Conservation (phyloP, 2,329 filamentous ascomycete species). For the Pseudodiploospora longispora region DNA sequence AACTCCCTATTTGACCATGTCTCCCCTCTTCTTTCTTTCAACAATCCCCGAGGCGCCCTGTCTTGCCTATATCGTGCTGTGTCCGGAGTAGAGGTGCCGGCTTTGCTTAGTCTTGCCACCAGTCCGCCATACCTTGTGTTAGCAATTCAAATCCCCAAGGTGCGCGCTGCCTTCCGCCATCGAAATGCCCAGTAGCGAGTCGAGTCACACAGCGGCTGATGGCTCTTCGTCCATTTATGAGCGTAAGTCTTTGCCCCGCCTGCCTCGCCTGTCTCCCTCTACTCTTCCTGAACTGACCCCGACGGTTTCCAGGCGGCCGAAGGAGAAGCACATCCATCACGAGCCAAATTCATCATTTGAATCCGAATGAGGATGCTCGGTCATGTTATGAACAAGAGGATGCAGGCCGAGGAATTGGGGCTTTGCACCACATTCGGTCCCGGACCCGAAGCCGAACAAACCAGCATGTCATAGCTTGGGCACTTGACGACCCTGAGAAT, state of each 20-base stretch:
- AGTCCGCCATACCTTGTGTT: background rate
- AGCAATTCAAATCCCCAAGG: background rate
- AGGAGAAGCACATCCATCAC: constrained; percentile 15
- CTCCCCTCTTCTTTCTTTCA: no score
- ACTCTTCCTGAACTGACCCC: no score
- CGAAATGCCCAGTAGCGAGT: constrained; percentile 18
- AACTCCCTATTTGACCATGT: no score
- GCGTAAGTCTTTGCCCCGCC: background rate
- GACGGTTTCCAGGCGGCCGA: constrained; percentile 13
- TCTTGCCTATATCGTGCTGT: no score
- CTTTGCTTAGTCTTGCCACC: no score
- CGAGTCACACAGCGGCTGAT: constrained; percentile 19
- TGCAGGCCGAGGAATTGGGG: constrained; percentile 25
- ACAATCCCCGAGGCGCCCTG: no score
- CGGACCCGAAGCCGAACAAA: constrained; percentile 23
- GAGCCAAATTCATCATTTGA: constrained; percentile 17
- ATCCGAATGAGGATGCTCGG: constrained; percentile 32
- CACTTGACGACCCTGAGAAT: constrained; percentile 40
- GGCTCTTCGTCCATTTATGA: background rate
- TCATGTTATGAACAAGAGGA: constrained; percentile 33
- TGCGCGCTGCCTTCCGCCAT: background rate
- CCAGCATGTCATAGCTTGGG: constrained; percentile 36
- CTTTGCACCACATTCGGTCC: constrained; percentile 26
- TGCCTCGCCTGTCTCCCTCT: no score
- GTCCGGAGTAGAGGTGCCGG: no score